Base-by-base conservation (phyloP, 345 rosid species). In the Raphanus raphanistrum region DNA sequence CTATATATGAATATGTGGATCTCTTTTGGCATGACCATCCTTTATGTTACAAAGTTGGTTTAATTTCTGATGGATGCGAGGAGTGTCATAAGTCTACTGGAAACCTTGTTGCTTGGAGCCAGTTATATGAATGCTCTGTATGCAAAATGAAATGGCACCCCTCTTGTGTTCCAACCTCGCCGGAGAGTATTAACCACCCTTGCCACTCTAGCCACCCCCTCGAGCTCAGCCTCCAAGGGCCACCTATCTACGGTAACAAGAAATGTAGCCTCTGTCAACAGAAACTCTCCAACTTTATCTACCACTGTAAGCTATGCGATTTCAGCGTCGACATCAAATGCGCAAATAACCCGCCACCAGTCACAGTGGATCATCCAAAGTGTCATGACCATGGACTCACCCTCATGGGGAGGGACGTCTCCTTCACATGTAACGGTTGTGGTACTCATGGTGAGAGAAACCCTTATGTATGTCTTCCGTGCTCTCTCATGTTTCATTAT, bases 381-480 rank as follows among this genome's bases (percentile, higher is more conserved):
- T 55, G 50, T 7, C 74, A 70, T 11, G n/a, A 55, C 13, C 74
- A 70, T 35, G 9, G 50, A 70, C 74, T 70, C 52, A 33, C 48
- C 16, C 32, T 70, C 8, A 55, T 70, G 74, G 52, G 65, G 38
- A 58, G 74, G 17, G 29, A 55, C 9, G 64, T 32, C 2, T 32
- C 21, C 2, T 57, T 57, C 31, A 57, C 62, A 25, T 57, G 62
- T 57, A 57, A 57, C 31, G 62, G n/a, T 57, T 57, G 62, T 25
- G 62, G 62, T 57, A 57, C n/a, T 0, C 62, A 57, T 4, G 62
- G 62, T 26, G 62, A 57, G 2, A 27, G 29, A 25, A 25, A 26
- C 62, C 62, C 62, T 25, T 57, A 57, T 26, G 62, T 57, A 25
- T 57, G 62, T 27, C 31, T 26, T 57, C 62, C 62, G 2, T 55